These are phyloP conservation scores for Penicillium brasilianum DNA, from an alignment of 2,329 filamentous ascomycete species.

Conservation along the genomic window DNA sequence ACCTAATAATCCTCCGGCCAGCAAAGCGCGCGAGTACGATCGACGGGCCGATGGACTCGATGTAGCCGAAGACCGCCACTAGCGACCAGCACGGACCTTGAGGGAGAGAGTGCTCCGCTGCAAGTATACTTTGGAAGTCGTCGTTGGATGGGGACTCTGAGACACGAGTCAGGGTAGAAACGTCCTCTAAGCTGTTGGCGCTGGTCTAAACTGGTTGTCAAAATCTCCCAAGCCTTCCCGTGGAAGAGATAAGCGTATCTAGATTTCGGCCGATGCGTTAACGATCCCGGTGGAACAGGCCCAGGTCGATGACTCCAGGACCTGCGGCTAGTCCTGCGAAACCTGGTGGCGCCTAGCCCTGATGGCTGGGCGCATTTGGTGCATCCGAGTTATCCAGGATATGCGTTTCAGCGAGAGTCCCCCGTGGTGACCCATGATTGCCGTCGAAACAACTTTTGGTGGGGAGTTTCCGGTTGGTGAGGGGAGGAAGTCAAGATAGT, in stretches of 20 bases:
- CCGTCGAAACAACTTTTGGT: background rate
- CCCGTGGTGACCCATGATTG: background rate
- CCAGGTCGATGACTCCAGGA: conserved; percentile 5
- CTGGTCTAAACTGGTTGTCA: background rate
- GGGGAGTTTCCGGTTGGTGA: background rate
- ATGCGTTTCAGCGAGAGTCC: background rate
- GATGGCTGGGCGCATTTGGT: conserved; percentile 2
- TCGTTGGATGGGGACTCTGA: background rate
- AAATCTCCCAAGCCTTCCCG: background rate
- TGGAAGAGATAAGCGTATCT: conserved; percentile 12
- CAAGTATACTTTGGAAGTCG: background rate
- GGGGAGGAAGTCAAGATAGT: background rate
- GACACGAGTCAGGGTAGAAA: background rate
- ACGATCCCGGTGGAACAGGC: background rate
- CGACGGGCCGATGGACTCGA: conserved; percentile 15
- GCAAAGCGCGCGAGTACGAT: conserved; percentile 11
- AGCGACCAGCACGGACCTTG: conserved; percentile 7
- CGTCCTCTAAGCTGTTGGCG: background rate
- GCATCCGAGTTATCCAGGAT: background rate
- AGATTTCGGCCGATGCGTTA: background rate
- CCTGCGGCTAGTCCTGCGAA: conserved; percentile 6
- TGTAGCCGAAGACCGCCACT: conserved; percentile 6
- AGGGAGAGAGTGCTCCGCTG: conserved; percentile 3
- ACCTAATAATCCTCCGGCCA: conserved; percentile 8
- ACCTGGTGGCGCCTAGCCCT: background rate